Base-by-base conservation (phyloP, 75 land plant genomes). In the Ceratopteris richardii region DNA sequence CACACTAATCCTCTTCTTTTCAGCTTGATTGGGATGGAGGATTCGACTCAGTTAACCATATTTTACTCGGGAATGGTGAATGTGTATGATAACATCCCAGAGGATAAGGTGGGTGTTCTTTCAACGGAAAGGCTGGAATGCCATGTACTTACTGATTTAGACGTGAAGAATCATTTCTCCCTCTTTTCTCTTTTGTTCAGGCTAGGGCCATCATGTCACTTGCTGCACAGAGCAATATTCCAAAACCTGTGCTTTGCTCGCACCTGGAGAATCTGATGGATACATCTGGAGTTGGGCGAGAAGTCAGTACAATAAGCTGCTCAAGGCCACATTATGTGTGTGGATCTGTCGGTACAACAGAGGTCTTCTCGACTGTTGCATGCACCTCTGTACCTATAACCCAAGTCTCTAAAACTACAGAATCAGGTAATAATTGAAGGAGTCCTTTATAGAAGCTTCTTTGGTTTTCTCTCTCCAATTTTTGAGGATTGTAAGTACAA, bases 81-180 rank as follows among this genome's bases (percentile, higher is more conserved):
- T 48, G 82, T 79, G 43, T 79, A 62, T 61, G 71, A 79, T 29
- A 69, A 72, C 3, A 69, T 79, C 1, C 50, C 80, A 31, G 17
- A 60, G 25, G 82, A 76, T 7, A 68, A 78, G 80, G 80, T 78
- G 57, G 43, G n/a, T n/a, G n/a, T n/a, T n/a, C n/a, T n/a, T n/a
- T n/a, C n/a, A n/a, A n/a, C n/a, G 13, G 11, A 19, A 1, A 20
- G 37, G 7, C 31, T 22, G 58, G 11, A 26, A 11, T n/a, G 10
- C 12, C n/a, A n/a, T n/a, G n/a, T n/a, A n/a, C n/a, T n/a, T n/a
- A n/a, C n/a, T n/a, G 61, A 20, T 19, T 31, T 28, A 7, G 24
- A 13, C 29, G 2, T 36, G 17, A 6, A 27, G 9, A n/a, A 14
- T 27, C 66, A 57, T 31, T 14, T 59, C 0, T 4, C 2, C 23